Evolutionary conservation across 495 filamentous ascomycete species (phyloP).

Genomic region (Daldinia loculata): DNA sequence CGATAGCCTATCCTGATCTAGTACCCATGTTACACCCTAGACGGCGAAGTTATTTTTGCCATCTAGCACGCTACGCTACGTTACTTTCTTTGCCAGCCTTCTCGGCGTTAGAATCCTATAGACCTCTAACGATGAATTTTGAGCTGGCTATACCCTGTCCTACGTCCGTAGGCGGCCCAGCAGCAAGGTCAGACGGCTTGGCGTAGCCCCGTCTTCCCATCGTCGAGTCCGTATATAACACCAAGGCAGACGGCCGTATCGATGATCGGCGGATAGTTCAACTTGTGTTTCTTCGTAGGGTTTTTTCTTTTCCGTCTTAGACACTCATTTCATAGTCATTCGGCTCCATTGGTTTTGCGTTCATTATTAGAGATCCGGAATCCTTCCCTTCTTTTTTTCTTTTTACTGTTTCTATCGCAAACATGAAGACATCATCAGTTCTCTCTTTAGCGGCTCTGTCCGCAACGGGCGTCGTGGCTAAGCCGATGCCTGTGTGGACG

Average conservation of each 20-base stretch:
- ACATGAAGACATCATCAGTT: slow-evolving; percentile 55
- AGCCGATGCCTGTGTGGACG: slow-evolving; percentile 31
- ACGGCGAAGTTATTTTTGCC: slow-evolving; percentile 4
- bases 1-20: slow-evolving; percentile 1
- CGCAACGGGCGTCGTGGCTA: slow-evolving; percentile 20
- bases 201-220: slow-evolving; percentile 3
- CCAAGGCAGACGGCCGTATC: slow-evolving; percentile 5
- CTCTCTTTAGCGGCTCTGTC: slow-evolving; percentile 46
- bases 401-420: slow-evolving; percentile 24
- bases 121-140: slow-evolving; percentile 5
- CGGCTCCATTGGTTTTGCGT: slow-evolving; percentile 7
- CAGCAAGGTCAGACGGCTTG: slow-evolving; percentile 27
- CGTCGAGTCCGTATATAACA: slow-evolving; percentile 28
- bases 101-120: slow-evolving; percentile 7
- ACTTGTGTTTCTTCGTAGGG: slow-evolving; percentile 7
- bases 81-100: slow-evolving; percentile 14
- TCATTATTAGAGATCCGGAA: slow-evolving; percentile 33
- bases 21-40: not conserved
- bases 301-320: slow-evolving; percentile 6
- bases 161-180: slow-evolving; percentile 19
- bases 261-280: slow-evolving; percentile 3
- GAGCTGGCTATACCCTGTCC: slow-evolving; percentile 15
- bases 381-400: slow-evolving; percentile 1
- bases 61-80: slow-evolving; percentile 7
- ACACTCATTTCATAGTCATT: slow-evolving; percentile 8